Percentiles rank a stretch among this genome's conserved stretches.
phyloP scores from a whole-genome alignment of 1,139 yeast genomes.

The Suhomyces chickasaworum region DNA sequence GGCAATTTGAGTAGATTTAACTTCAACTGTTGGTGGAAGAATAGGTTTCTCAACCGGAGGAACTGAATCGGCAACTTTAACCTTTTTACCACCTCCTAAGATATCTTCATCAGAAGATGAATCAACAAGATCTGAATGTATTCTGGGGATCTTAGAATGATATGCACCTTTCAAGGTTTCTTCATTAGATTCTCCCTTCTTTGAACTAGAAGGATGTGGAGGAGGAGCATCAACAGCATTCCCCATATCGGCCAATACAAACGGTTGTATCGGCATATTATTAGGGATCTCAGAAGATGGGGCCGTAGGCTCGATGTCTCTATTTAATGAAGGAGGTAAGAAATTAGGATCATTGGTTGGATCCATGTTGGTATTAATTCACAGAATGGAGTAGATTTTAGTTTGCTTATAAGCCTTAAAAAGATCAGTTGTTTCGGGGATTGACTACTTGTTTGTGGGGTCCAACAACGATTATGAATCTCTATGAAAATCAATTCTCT shows the following conservation, averaged over 20 bases:
- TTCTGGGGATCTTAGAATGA: constrained; percentile 46
- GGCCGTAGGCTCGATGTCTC: constrained; percentile 66
- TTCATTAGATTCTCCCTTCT: constrained; percentile 13
- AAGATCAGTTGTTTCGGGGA: neutral
- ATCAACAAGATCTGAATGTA: constrained; percentile 42
- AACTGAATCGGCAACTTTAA: neutral
- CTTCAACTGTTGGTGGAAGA: constrained; percentile 50
- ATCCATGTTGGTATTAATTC: constrained; percentile 51
- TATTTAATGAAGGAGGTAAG: constrained; percentile 67
- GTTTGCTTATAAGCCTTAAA: neutral
- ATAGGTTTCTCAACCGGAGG: constrained; percentile 16
- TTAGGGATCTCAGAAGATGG: constrained; percentile 74
- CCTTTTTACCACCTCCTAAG: neutral
- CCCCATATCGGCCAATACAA: constrained; percentile 74
- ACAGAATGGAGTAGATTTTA: neutral
- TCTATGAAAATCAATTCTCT: neutral
- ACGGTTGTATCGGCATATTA: constrained; percentile 71
- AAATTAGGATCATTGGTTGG: constrained; percentile 81
- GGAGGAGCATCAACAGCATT: constrained; percentile 74
- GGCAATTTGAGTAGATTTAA: constrained; percentile 74
- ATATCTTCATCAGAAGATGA: constrained; percentile 37
- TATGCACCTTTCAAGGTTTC: constrained; percentile 19
- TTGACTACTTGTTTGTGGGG: neutral
- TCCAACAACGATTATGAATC: too few species aligned
- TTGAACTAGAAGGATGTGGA: constrained; percentile 47